Evolutionary conservation across 116 monocot genomes (phyloP).

Genomic region (Papilionanthe hybrid): DNA sequence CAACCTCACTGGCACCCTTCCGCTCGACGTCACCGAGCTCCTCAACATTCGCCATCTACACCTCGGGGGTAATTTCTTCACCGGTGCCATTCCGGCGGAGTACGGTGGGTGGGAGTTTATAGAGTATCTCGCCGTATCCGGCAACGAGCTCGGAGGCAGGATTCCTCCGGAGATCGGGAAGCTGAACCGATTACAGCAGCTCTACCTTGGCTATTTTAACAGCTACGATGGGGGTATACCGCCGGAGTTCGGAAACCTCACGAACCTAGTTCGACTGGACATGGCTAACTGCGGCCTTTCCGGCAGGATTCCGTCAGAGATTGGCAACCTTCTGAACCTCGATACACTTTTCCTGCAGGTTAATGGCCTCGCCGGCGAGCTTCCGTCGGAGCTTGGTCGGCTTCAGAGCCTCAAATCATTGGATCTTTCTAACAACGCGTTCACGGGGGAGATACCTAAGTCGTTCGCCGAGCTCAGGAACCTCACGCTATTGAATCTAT

Average conservation of each 20-base stretch:
- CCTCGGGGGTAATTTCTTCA: slow-evolving; percentile 86
- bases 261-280: slow-evolving; percentile 50
- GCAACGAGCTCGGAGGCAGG: slow-evolving; percentile 58
- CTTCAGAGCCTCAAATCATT: slow-evolving; percentile 61
- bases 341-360: slow-evolving; percentile 85
- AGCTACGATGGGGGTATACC: slow-evolving; percentile 68
- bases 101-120: slow-evolving; percentile 57
- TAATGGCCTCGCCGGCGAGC: slow-evolving; percentile 48
- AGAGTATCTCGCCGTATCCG: slow-evolving; percentile 80
- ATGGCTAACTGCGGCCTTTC: slow-evolving; percentile 77
- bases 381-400: slow-evolving; percentile 53
- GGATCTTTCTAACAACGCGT: slow-evolving; percentile 67
- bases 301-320: slow-evolving; percentile 60
- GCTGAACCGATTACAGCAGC: slow-evolving; percentile 40
- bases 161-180: slow-evolving; percentile 72
- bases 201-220: slow-evolving; percentile 82
- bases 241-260: slow-evolving; percentile 56
- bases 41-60: slow-evolving; percentile 59
- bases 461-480: slow-evolving; percentile 51
- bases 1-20: slow-evolving; percentile 61
- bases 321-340: slow-evolving; percentile 51
- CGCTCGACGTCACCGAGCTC: slow-evolving; percentile 33
- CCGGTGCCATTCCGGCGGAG: slow-evolving; percentile 49
- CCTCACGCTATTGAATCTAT: slow-evolving; percentile 67
- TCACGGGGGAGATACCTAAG: slow-evolving; percentile 66